Percentiles rank a stretch among this genome's conserved stretches.
Evolutionary conservation across 129 eudicot species (phyloP).

Genomic region (Lonicera japonica): DNA sequence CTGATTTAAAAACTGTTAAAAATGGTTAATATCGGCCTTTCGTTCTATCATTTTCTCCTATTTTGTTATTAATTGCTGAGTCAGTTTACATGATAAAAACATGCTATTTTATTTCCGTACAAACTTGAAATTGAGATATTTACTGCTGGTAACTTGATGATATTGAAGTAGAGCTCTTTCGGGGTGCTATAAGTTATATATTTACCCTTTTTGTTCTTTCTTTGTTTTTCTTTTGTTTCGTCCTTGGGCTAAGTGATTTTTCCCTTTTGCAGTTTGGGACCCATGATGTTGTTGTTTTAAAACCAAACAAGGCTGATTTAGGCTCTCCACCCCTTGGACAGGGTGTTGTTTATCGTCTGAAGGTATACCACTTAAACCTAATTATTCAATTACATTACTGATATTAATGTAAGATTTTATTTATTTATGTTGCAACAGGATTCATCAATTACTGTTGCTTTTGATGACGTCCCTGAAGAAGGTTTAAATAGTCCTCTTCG

Average conservation of each 20-base stretch:
- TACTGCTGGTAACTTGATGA: not conserved
- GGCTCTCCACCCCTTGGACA: conserved; percentile 96
- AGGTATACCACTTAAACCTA: conserved; percentile 33
- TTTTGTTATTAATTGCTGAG: too few species aligned
- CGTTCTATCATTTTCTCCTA: too few species aligned
- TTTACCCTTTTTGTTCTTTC: not conserved
- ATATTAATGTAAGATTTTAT: not conserved
- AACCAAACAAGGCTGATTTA: conserved; percentile 86
- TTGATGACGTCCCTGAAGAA: conserved; percentile 98
- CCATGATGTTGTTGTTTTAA: conserved; percentile 88
- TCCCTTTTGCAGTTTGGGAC: conserved; percentile 70
- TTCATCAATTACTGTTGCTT: conserved; percentile 85
- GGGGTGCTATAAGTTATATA: not conserved
- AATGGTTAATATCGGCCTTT: too few species aligned
- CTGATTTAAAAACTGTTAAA: too few species aligned
- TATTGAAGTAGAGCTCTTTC: not conserved
- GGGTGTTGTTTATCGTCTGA: conserved; percentile 91
- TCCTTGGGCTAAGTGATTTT: not conserved
- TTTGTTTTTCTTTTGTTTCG: conserved; percentile 3
- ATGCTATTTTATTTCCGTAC: not conserved
- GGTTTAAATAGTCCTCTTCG: conserved; percentile 91
- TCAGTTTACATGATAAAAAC: too few species aligned
- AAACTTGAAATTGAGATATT: not conserved
- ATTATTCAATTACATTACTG: not conserved
- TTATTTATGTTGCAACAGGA: conserved; percentile 42